A percentile compares a stretch with the other conserved stretches of the same genome.
Evolutionary conservation across 768 basidiomycete species (phyloP).

Genomic region (Sarcodon sp.): DNA sequence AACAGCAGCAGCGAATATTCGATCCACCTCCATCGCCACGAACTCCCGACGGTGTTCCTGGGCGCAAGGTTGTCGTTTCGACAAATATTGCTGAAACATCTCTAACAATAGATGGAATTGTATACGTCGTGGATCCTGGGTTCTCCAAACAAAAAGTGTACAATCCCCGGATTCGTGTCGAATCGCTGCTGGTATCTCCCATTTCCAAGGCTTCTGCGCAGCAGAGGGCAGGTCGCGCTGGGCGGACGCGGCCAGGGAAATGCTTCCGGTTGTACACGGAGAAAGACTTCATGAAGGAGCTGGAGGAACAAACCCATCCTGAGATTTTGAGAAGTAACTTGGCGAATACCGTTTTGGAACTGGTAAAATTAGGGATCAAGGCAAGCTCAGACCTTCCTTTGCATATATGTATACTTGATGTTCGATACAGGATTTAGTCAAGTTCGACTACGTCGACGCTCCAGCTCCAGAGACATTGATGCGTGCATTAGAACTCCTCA

Average conservation of each 20-base stretch:
- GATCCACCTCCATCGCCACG: slow-evolving; percentile 63
- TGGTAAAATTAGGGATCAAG: slow-evolving; percentile 87
- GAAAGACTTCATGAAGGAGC: slow-evolving; percentile 84
- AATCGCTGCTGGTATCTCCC: slow-evolving; percentile 78
- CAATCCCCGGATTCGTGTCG: slow-evolving; percentile 89
- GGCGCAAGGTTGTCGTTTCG: slow-evolving; percentile 83
- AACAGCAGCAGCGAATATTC: slow-evolving; percentile 90
- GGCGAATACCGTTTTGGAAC: slow-evolving; percentile 79
- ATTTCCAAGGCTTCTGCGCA: slow-evolving; percentile 93
- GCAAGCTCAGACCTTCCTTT: slow-evolving; percentile 15
- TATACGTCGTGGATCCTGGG: slow-evolving; percentile 91
- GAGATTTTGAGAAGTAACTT: slow-evolving; percentile 87
- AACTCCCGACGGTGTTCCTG: slow-evolving; percentile 53
- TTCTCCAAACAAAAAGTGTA: slow-evolving; percentile 96
- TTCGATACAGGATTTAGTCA: slow-evolving; percentile 36
- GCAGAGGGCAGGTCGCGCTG: slow-evolving; percentile 88
- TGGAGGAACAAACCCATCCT: slow-evolving; percentile 91
- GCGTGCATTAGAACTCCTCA: slow-evolving; percentile 88
- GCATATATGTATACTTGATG: slow-evolving; percentile 84
- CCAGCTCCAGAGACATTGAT: slow-evolving; percentile 63
- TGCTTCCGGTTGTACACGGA: slow-evolving; percentile 92
- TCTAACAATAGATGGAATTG: slow-evolving; percentile 90
- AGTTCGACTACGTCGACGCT: slow-evolving; percentile 17
- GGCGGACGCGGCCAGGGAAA: slow-evolving; percentile 86
- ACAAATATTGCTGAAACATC: slow-evolving; percentile 96